Evolutionary conservation across 768 basidiomycete species (phyloP), one percentile per base, ranked within the genome.

Genomic region (Lentinula raphanica): DNA sequence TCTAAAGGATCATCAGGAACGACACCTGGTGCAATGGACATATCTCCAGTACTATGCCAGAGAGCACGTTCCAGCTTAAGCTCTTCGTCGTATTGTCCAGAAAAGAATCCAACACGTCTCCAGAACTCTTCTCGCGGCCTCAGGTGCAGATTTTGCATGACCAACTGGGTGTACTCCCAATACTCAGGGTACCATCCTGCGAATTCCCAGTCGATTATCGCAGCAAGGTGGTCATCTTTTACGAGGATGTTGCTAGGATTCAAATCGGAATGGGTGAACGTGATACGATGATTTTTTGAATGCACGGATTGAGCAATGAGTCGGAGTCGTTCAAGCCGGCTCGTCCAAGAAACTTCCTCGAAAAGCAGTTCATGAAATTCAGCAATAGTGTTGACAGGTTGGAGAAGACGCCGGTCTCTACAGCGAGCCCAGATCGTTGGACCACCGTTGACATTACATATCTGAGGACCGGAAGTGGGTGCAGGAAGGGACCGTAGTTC

Each of bases 181-280:
- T 65, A 63, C 36, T 63, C 62, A n/a, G 63, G 66, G 36, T 54
- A 65, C 66, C 64, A 68, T 21, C 69, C 69, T 5, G 69, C 56
- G 44, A 38, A 60, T 49, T 69, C 69, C 69, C 69, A 71, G 38
- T 70, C 69, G 42, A 71, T 64, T 29, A 70, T 64, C 15, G 62
- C 65, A 3, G 58, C 61, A 35, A 71, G 58, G 5, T 59, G 60
- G 1, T 65, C 65, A 45, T 62, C 59, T 29, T 65, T 56, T 49
- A 66, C 64, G 21, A 71, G 53, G 40, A 71, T 67, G 46, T 69
- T 68, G 23, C 60, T 42, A 13, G 64, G 60, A 15, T 49, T 54
- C 5, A 69, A 27, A 54, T 71, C 69, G 3, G 59, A 62, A 56
- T 71, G 69, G 5, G 62, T 50, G 56, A 69, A 66, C 25, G 60